Conservation (phyloP, 2,329 filamentous ascomycete genomes). For the Shiraia sp. region DNA sequence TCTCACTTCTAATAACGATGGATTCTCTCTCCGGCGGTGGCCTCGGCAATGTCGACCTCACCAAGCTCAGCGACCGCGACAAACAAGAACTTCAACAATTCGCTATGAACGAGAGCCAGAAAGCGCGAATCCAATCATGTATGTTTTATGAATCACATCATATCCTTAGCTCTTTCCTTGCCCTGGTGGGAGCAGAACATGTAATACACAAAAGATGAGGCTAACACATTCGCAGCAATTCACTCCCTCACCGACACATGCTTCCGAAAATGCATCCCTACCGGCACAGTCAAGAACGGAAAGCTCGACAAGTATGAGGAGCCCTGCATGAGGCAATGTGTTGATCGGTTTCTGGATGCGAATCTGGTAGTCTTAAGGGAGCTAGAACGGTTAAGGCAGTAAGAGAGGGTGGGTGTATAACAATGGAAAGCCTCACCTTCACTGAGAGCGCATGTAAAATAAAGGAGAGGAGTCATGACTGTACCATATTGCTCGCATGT, state of each 20-base stretch:
- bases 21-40: slow-evolving; percentile 52
- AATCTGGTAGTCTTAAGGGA: slow-evolving; percentile 85
- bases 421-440: no score
- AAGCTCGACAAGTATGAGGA: slow-evolving; percentile 79
- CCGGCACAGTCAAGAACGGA: slow-evolving; percentile 69
- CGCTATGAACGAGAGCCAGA: slow-evolving; percentile 81
- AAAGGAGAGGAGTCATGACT: no score
- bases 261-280: slow-evolving; percentile 91
- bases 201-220: background rate
- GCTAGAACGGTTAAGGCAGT: slow-evolving; percentile 64
- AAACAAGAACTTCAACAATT: slow-evolving; percentile 88
- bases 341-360: slow-evolving; percentile 90
- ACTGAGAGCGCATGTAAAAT: no score
- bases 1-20: slow-evolving; percentile 18
- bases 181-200: background rate
- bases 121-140: slow-evolving; percentile 67
- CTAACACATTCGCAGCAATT: slow-evolving; percentile 59
- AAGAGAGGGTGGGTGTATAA: background rate
- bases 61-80: slow-evolving; percentile 77
- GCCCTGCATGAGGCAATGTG: slow-evolving; percentile 86
- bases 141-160: slow-evolving; percentile 9
- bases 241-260: slow-evolving; percentile 75
- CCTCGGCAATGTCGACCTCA: slow-evolving; percentile 63
- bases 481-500: no score
- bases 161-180: background rate